Base-by-base conservation (phyloP, 1,139 yeast species). In the Geotrichum histeridarum region DNA sequence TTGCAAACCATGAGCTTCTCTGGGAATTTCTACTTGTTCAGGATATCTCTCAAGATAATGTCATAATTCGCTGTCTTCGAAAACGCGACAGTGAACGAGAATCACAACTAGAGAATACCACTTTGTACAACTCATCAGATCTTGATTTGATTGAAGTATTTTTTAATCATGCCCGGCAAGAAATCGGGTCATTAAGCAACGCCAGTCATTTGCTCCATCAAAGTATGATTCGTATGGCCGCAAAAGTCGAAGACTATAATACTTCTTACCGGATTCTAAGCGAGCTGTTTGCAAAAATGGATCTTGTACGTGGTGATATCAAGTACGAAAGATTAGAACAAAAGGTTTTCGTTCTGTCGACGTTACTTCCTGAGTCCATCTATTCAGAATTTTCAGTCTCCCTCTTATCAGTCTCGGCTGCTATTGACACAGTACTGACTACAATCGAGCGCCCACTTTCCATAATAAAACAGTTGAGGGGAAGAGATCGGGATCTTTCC, bases 1-100 rank as follows among this genome's bases (percentile, higher is more conserved):
- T 71, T 56, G 54, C 66, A 12, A 58, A 64, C 22, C 73, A 73
- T 54, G 74, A 68, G 47, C 63, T 76, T 11, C 60, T 77, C 42
- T 74, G 80, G 75, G 77, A 74, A 57, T 79, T 79, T 60, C 63
- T 80, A 31, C 63, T 73, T 2, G 65, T 71, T 4, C 72, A 73
- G 14, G 73, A 70, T 7, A 60, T 73, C 36, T 63, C 71, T 47
- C 71, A 66, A 45, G 65, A 66, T 56, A 67, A 64, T 42, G 54
- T 67, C 27, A 61, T 71, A 14, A 73, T 72, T 49, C 60, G 70
- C 46, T 65, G 76, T 27, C 63, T 69, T 44, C 50, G 66, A 3
- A 70, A 70, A 55, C 59, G 67, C 18, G 68, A 70, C 48, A 67
- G 65, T 46, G 60, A 64, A 32, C 64, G 63, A 43, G 79, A 66